Conservation (phyloP, 768 basidiomycete genomes). For the Leccinum subtestaceum region DNA sequence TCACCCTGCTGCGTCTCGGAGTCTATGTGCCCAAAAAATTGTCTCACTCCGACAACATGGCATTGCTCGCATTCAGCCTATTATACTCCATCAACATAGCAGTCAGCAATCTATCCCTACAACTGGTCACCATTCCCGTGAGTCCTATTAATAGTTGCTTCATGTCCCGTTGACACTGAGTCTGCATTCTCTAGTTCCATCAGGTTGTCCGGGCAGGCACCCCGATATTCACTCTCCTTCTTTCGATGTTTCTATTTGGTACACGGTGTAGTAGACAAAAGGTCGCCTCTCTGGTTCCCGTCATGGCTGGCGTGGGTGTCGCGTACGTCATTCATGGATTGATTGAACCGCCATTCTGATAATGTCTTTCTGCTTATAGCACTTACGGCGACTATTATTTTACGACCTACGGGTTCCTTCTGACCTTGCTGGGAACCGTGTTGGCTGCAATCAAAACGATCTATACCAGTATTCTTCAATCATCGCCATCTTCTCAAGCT, state of each 20-base stretch:
- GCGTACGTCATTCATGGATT: constrained; percentile 48
- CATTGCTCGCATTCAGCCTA: constrained; percentile 78
- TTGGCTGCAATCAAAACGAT: constrained; percentile 94
- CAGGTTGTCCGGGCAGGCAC: constrained; percentile 94
- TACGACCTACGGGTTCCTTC: constrained; percentile 76
- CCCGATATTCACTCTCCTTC: constrained; percentile 85
- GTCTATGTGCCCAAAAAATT: constrained; percentile 58
- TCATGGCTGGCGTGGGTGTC: constrained; percentile 86
- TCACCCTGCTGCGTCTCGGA: constrained; percentile 55
- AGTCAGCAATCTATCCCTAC: constrained; percentile 87
- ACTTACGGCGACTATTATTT: constrained; percentile 97
- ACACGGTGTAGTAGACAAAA: constrained; percentile 58
- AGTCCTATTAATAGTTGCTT: constrained; percentile 29
- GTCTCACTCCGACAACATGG: constrained; percentile 48
- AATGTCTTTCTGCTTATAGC: constrained; percentile 37
- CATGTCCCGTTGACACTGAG: background rate
- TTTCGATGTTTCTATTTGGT: constrained; percentile 69
- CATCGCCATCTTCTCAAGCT: constrained; percentile 29
- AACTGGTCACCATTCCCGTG: constrained; percentile 87
- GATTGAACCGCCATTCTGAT: background rate
- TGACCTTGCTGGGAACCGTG: constrained; percentile 88
- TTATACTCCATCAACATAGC: constrained; percentile 94
- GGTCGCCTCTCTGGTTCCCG: constrained; percentile 73
- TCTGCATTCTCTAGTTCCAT: constrained; percentile 67
- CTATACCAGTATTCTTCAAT: constrained; percentile 78